phyloP scores from a whole-genome alignment of 2,329 filamentous ascomycete genomes.

The Colletotrichum phormii region DNA sequence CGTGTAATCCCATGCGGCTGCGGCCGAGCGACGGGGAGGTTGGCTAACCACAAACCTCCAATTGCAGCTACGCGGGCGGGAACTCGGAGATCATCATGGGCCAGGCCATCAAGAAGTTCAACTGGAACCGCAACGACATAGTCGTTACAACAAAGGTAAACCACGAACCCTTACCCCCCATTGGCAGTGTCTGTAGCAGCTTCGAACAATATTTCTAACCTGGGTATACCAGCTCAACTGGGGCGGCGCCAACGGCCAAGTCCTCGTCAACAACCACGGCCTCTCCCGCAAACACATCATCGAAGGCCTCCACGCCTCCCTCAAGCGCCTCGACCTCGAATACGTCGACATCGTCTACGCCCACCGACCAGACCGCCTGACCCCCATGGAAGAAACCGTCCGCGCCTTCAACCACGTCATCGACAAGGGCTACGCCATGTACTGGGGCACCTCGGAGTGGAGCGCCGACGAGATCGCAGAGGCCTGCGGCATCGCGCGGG shows the following conservation, averaged over 20 bases:
- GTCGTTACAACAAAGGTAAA: conserved; percentile 67
- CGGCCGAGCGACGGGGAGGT: conserved; percentile 28
- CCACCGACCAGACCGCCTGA: conserved; percentile 74
- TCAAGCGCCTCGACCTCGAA: conserved; percentile 66
- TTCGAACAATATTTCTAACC: not conserved
- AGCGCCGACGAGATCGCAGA: conserved; percentile 74
- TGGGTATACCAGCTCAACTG: conserved; percentile 64
- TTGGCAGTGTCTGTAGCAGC: not conserved
- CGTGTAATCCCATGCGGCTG: conserved; percentile 42
- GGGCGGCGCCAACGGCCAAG: conserved; percentile 70
- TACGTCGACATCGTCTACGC: conserved; percentile 79
- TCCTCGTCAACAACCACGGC: conserved; percentile 70
- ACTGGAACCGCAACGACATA: conserved; percentile 71
- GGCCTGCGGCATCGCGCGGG: conserved; percentile 69
- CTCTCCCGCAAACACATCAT: conserved; percentile 71
- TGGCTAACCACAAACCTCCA: conserved; percentile 39
- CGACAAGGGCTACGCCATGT: conserved; percentile 74
- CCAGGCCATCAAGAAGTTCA: conserved; percentile 68
- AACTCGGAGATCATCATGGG: conserved; percentile 74
- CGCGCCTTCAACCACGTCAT: conserved; percentile 79
- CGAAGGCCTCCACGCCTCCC: conserved; percentile 68
- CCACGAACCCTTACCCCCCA: too few relatives aligned
- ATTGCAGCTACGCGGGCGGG: conserved; percentile 63
- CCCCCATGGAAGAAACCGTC: conserved; percentile 78
- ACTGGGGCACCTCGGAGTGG: conserved; percentile 81